Conservation (phyloP, 371 early-diverging fungal genomes). For the Mortierella sp. region DNA sequence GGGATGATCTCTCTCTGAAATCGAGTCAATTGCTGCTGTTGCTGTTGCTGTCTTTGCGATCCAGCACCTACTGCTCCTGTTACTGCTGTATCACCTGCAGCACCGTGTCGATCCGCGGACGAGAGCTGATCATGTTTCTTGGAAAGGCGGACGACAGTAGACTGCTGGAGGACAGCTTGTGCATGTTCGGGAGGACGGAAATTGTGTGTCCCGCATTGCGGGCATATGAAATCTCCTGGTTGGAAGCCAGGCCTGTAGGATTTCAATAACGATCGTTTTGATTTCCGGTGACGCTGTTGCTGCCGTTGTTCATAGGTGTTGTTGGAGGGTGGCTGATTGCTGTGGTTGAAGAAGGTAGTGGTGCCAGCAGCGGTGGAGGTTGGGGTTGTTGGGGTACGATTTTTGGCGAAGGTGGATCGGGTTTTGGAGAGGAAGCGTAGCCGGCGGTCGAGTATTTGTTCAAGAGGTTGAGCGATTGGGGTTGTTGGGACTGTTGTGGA, state of each 20-base stretch:
- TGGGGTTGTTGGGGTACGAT: not conserved
- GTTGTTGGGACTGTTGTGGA: not conserved
- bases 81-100: too few species aligned
- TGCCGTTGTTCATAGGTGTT: not conserved
- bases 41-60: not conserved
- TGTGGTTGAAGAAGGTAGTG: not conserved
- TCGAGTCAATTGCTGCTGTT: not conserved
- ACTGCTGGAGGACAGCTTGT: not conserved
- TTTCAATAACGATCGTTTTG: not conserved
- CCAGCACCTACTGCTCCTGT: not conserved
- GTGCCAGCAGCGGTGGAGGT: not conserved
- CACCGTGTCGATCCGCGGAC: not conserved
- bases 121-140: not conserved
- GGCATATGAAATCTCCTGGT: conserved; percentile 55
- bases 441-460: conserved; percentile 15
- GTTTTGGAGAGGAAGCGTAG: conserved; percentile 14
- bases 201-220: conserved; percentile 53
- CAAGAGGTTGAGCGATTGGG: not conserved
- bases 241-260: conserved; percentile 33
- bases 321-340: not conserved
- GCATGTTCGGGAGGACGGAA: conserved; percentile 36
- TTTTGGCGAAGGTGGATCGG: not conserved
- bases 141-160: not conserved
- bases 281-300: not conserved
- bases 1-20: conserved; percentile 2